Conservation (phyloP, 768 basidiomycete species). For the Kwoniella mangroviensis region DNA sequence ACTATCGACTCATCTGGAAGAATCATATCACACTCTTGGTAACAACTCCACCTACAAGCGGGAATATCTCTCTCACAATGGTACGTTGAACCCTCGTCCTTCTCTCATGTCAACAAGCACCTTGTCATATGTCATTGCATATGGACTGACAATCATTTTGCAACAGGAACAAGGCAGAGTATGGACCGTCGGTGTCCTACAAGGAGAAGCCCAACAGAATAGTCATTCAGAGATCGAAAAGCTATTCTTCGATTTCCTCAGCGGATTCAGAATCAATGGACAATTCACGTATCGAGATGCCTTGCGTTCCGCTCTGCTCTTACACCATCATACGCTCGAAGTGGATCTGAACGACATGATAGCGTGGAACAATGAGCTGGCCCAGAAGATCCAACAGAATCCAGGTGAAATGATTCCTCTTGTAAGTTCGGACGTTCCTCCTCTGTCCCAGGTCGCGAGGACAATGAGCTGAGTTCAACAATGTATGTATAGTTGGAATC, state of each 20-base stretch:
- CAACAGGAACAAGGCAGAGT: constrained; percentile 27
- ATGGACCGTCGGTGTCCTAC: constrained; percentile 25
- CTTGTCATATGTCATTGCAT: too few species aligned
- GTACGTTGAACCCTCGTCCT: background rate
- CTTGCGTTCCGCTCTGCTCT: constrained; percentile 80
- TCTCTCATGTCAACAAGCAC: background rate
- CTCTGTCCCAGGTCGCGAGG: background rate
- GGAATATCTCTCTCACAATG: constrained; percentile 7
- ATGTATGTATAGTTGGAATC: constrained; percentile 78
- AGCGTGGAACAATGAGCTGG: constrained; percentile 91
- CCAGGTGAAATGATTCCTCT: constrained; percentile 88
- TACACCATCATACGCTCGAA: constrained; percentile 85
- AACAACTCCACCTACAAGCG: background rate
- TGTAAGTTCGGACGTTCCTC: constrained; percentile 61
- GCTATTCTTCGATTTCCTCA: constrained; percentile 79
- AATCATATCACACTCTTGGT: background rate
- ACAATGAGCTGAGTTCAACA: background rate
- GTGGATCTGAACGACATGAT: constrained; percentile 72
- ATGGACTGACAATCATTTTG: background rate
- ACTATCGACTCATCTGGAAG: background rate
- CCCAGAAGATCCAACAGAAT: constrained; percentile 83
- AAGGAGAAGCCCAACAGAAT: constrained; percentile 60
- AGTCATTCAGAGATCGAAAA: constrained; percentile 80
- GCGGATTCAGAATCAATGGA: constrained; percentile 83
- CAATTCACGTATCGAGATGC: constrained; percentile 93